These are phyloP conservation scores for Lithocarpus polystachyus DNA, from an alignment of 306 rosid genomes.

Conservation along the genomic window DNA sequence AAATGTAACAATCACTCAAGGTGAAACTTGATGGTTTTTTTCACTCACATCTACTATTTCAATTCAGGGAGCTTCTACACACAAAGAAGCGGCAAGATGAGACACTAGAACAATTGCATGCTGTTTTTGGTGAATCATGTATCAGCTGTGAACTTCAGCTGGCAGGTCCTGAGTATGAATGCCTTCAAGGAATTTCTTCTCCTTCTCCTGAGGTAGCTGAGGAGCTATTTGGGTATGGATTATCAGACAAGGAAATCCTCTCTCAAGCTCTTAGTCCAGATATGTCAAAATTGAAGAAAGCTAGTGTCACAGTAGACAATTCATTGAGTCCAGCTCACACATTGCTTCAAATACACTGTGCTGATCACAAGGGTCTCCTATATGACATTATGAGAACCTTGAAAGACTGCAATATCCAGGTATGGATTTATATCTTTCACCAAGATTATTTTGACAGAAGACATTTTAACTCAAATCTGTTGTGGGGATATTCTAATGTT, in stretches of 20 bases:
- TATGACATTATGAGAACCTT: conserved; percentile 76
- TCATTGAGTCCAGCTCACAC: conserved; percentile 74
- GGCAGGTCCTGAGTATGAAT: conserved; percentile 59
- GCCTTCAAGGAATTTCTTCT: conserved; percentile 48
- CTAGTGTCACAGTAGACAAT: conserved; percentile 56
- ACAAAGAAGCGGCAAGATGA: conserved; percentile 59
- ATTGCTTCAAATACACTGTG: conserved; percentile 59
- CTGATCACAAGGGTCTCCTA: conserved; percentile 73
- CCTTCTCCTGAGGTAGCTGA: conserved; percentile 49
- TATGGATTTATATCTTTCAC: conserved; percentile 23
- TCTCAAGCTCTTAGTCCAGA: conserved; percentile 67
- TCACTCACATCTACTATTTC: conserved; percentile 4
- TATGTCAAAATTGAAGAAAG: conserved; percentile 54
- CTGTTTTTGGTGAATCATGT: conserved; percentile 55
- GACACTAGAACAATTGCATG: conserved; percentile 43
- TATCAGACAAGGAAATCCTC: conserved; percentile 41
- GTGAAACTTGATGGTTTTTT: conserved; percentile 5
- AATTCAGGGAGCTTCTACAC: conserved; percentile 63
- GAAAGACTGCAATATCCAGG: conserved; percentile 68
- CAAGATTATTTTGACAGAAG: neutral
- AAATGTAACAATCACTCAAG: conserved; percentile 1
- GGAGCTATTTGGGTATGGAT: conserved; percentile 55
- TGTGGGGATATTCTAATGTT: neutral
- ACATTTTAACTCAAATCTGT: neutral
- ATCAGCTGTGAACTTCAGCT: conserved; percentile 62